Conservation (phyloP, 2,329 filamentous ascomycete genomes). For the Fusarium metavorans region DNA sequence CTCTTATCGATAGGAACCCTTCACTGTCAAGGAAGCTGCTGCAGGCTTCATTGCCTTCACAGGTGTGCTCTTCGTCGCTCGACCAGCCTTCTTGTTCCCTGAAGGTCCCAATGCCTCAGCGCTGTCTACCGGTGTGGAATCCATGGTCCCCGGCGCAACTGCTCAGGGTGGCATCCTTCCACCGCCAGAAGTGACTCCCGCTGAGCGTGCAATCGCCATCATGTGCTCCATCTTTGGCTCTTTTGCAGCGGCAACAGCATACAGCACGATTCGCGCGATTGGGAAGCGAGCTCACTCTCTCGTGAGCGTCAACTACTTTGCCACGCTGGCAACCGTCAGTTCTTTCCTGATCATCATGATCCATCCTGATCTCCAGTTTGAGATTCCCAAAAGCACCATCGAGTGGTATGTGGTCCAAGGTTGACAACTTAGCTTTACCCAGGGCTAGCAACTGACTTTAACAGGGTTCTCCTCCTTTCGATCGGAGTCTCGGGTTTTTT, state of each 20-base stretch:
- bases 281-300: constrained; percentile 81
- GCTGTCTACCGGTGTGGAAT: neutral
- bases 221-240: constrained; percentile 76
- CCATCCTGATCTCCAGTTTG: constrained; percentile 56
- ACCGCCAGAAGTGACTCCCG: constrained; percentile 58
- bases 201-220: constrained; percentile 75
- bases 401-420: constrained; percentile 41
- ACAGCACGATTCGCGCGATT: constrained; percentile 79
- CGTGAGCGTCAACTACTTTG: constrained; percentile 84
- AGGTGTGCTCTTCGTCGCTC: constrained; percentile 81
- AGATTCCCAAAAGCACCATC: constrained; percentile 43
- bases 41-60: constrained; percentile 76
- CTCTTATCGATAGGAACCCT: constrained; percentile 69
- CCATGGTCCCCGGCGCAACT: constrained; percentile 11
- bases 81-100: constrained; percentile 70
- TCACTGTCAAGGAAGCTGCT: constrained; percentile 76
- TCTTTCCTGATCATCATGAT: constrained; percentile 69
- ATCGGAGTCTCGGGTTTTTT: constrained; percentile 79
- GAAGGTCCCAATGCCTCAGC: constrained; percentile 8
- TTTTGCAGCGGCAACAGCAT: constrained; percentile 75
- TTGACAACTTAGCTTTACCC: neutral
- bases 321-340: constrained; percentile 73
- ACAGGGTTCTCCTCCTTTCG: constrained; percentile 66
- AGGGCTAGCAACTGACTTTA: constrained; percentile 46
- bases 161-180: constrained; percentile 42